Evolutionary conservation across 83 land plant genomes (phyloP), one percentile per base, ranked within the genome.

Genomic region (Diphasiastrum complanatum): DNA sequence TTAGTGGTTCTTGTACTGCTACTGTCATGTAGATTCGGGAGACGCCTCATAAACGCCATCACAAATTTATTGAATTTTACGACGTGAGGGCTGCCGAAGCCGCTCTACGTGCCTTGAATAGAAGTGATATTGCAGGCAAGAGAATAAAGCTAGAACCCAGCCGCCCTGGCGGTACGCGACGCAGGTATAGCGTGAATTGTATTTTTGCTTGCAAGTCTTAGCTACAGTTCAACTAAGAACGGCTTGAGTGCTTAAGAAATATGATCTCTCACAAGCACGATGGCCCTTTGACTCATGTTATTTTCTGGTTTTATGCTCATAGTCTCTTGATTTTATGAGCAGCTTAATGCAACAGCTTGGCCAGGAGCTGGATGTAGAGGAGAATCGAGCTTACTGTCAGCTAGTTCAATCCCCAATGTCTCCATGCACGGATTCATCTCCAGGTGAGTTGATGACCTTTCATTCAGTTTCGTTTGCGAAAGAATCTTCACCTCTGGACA

Each of bases 261-360:
- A 47, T 5, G 18, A 18, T 14, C 18, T 47, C 1, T 20, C 14
- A 3, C 33, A 14, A 8, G 20, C 2, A 18, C 33, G 31, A 12
- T 35, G 27, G 0, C n/a, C n/a, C n/a, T n/a, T n/a, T n/a, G n/a
- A n/a, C n/a, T n/a, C n/a, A n/a, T n/a, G n/a, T n/a, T n/a, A n/a
- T n/a, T n/a, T n/a, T n/a, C n/a, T n/a, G n/a, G n/a, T n/a, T n/a
- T n/a, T n/a, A 23, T 63, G 18, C 31, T 2, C 59, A 46, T 32
- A 57, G 23, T 30, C 57, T 31, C 18, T 8, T 2, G 11, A 24
- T 31, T 30, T n/a, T 64, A 59, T 14, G 28, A 32, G 46, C 81
- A 95, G 99, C 71, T 74, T 95, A 79, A 79, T 95, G 78, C 85
- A 83, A 73, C 97, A 89, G 65, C 70, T 89, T 51, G 84, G 71